Evolutionary conservation across 371 early-diverging fungal genomes (phyloP), one percentile per base, ranked within the genome.

Genomic region (Mortierella sp.): DNA sequence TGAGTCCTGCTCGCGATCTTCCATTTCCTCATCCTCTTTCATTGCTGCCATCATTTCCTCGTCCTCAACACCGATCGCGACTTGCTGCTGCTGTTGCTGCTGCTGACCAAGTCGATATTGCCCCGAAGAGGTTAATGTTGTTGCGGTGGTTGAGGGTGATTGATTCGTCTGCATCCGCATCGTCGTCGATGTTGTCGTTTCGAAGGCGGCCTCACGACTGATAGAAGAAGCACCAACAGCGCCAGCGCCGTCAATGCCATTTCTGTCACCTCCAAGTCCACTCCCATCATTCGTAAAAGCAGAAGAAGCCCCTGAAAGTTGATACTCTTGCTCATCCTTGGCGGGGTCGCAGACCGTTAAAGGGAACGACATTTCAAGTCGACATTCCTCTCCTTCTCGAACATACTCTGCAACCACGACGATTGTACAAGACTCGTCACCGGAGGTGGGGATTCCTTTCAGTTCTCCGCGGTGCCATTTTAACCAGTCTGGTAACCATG

Each of bases 401-500:
- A 92, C 89, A 81, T 93, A 93, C 74, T 90, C 91, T 50, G 93
- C 93, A 44, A 91, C 77, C 2, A 90, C 91, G 4, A 84, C 89
- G 60, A 93, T 90, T 60, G 88, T 89, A 76, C 89, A 90, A 11
- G 81, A 84, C 48, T 88, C 77, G 52, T 90, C 91, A 58, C 90
- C 90, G 1, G 89, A 76, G 1, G 87, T 88, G 0, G 95, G 94
- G 63, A 91, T 88, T 1, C 94, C 94, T 3, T 89, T 88, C 31
- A 94, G 84, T 31, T 89, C 81, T 74, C 92, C 92, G 83, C 91
- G 90, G 47, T 92, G 90, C 95, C 95, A 94, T 71, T 87, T 82
- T 44, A 94, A 84, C 95, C 95, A 94, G 34, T 80, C 24, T 5
- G 95, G 95, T 42, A 94, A 84, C 90, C 91, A 90, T 21, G 93